phyloP scores from a whole-genome alignment of 1,284 basidiomycete genomes.

The Psilocybe mexicana region DNA sequence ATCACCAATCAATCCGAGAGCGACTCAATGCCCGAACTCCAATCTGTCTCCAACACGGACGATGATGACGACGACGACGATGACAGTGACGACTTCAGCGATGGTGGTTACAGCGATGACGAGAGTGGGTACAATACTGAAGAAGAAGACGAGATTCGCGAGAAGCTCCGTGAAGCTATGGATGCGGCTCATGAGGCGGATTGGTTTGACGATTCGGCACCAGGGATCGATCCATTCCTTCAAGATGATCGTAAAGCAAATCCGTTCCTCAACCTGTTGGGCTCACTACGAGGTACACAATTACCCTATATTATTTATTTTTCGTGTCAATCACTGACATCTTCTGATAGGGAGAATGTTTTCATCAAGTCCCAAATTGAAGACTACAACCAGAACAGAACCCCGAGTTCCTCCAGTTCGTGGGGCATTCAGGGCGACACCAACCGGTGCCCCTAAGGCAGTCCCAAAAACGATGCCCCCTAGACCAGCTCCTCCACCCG shows the following conservation, averaged over 20 bases:
- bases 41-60: conserved; percentile 60
- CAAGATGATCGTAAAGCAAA: conserved; percentile 61
- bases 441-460: conserved; percentile 25
- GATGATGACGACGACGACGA: conserved; percentile 37
- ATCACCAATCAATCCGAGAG: conserved; percentile 46
- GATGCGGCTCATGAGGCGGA: conserved; percentile 60
- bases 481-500: conserved; percentile 18
- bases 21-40: conserved; percentile 63
- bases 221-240: conserved; percentile 41
- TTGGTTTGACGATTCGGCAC: conserved; percentile 47
- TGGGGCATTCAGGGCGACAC: conserved; percentile 28
- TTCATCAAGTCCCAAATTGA: conserved; percentile 59
- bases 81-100: conserved; percentile 37
- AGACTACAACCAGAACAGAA: conserved; percentile 31
- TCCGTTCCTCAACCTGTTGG: conserved; percentile 72
- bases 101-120: conserved; percentile 39
- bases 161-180: conserved; percentile 69
- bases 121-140: conserved; percentile 64
- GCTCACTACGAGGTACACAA: conserved; percentile 62
- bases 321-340: conserved; percentile 9
- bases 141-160: conserved; percentile 63
- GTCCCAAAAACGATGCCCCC: conserved; percentile 21
- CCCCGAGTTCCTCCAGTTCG: conserved; percentile 22
- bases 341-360: conserved; percentile 64
- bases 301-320: neutral